phyloP scores from a whole-genome alignment of 805 yeast genomes.

The Myxozyma mucilagina region DNA sequence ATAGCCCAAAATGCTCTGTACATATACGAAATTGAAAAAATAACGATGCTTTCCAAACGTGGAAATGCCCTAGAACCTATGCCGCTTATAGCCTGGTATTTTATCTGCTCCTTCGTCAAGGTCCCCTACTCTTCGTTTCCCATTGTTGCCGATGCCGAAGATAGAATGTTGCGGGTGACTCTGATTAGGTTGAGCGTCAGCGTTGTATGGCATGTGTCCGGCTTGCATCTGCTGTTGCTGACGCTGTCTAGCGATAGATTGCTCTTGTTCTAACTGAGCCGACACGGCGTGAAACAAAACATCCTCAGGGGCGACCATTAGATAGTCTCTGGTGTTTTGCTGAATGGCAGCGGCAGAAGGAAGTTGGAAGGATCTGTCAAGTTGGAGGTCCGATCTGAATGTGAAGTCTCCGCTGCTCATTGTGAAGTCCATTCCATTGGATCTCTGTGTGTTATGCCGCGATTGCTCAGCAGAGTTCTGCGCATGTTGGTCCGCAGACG shows the following conservation, averaged over 20 bases:
- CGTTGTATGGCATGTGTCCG: background rate
- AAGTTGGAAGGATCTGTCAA: constrained; percentile 23
- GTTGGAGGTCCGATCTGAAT: constrained; percentile 25
- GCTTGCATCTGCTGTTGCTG: background rate
- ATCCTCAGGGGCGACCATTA: constrained; percentile 28
- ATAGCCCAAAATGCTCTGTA: constrained; percentile 3
- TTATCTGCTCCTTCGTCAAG: background rate
- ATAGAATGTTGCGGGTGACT: background rate
- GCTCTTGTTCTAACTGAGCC: constrained; percentile 27
- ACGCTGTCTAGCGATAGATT: constrained; percentile 16
- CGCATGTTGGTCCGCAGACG: background rate
- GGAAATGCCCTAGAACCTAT: background rate
- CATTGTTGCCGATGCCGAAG: background rate
- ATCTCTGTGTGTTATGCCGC: background rate
- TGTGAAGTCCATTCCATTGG: constrained; percentile 8
- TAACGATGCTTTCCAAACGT: background rate
- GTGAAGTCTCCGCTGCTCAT: constrained; percentile 17
- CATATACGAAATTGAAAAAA: background rate
- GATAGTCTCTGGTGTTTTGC: constrained; percentile 18
- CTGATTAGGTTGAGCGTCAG: constrained; percentile 2
- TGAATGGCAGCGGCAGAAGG: constrained; percentile 15
- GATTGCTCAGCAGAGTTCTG: background rate
- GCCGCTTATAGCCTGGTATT: constrained; percentile 2
- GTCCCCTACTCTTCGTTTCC: constrained; percentile 7
- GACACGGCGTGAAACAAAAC: constrained; percentile 30